Percentiles rank a stretch among this genome's conserved stretches.
phyloP scores from a whole-genome alignment of 106 monocot genomes.

The Dendrobium chrysotoxum region DNA sequence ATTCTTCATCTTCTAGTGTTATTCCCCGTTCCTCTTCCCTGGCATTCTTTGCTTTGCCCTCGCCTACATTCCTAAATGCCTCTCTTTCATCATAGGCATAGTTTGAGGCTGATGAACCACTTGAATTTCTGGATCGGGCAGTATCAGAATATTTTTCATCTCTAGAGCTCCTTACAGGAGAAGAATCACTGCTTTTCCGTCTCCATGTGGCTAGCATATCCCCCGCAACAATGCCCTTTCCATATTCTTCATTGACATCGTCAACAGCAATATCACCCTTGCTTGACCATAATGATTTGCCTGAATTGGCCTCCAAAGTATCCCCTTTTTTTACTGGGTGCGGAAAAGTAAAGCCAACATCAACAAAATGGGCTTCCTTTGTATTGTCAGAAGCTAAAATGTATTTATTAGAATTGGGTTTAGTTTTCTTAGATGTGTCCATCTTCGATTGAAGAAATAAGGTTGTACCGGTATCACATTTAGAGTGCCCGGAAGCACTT shows the following conservation, averaged over 20 bases:
- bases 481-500: conserved; percentile 31
- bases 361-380: conserved; percentile 26
- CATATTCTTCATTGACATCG: conserved; percentile 28
- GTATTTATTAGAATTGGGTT: conserved; percentile 32
- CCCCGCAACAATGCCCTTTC: conserved; percentile 34
- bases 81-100: conserved; percentile 43
- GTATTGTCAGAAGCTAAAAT: conserved; percentile 25
- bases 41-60: conserved; percentile 39
- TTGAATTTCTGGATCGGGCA: conserved; percentile 63
- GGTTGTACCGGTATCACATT: conserved; percentile 23
- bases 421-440: conserved; percentile 36
- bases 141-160: conserved; percentile 43
- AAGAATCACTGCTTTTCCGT: conserved; percentile 53
- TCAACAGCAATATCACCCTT: conserved; percentile 22
- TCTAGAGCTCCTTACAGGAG: conserved; percentile 42
- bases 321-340: conserved; percentile 42
- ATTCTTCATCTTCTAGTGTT: conserved; percentile 93
- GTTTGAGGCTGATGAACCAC: conserved; percentile 57
- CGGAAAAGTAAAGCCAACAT: conserved; percentile 82
- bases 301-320: conserved; percentile 29
- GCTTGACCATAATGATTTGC: conserved; percentile 37
- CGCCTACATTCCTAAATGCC: conserved; percentile 32
- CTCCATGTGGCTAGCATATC: conserved; percentile 71
- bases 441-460: conserved; percentile 26
- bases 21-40: conserved; percentile 51